Percentiles rank a stretch among this genome's conserved stretches.
Conservation (phyloP, 208 protist genomes). For the Trypanosoma cruzi region DNA sequence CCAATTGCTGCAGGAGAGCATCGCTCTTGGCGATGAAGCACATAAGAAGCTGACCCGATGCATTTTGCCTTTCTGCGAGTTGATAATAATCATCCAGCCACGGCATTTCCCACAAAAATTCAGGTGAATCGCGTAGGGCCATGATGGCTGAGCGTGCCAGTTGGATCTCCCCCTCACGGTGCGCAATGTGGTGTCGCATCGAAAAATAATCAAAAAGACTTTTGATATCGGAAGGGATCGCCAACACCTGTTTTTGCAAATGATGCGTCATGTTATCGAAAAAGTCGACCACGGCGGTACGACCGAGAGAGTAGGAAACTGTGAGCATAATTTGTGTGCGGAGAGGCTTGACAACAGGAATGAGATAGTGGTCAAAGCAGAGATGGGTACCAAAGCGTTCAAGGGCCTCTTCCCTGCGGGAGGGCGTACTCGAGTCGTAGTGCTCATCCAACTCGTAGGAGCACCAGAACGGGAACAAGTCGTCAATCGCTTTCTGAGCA, state of each 20-base stretch:
- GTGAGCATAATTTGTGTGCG: conserved; percentile 70
- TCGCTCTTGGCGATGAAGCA: conserved; percentile 71
- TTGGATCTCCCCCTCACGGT: conserved; percentile 60
- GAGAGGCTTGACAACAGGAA: conserved; percentile 40
- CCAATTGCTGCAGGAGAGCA: conserved; percentile 65
- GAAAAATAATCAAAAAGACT: conserved; percentile 75
- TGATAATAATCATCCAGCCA: conserved; percentile 70
- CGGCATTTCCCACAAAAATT: conserved; percentile 77
- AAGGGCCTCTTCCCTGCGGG: conserved; percentile 36
- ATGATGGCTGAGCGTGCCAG: conserved; percentile 55
- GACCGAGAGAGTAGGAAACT: conserved; percentile 60
- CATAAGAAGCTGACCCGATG: conserved; percentile 45
- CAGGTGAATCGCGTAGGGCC: conserved; percentile 55
- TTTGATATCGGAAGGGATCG: conserved; percentile 52
- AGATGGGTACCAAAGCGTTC: conserved; percentile 53
- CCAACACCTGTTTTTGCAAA: conserved; percentile 53
- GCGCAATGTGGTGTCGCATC: conserved; percentile 41
- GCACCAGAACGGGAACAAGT: conserved; percentile 71
- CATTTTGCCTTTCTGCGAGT: conserved; percentile 56
- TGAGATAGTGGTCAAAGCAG: conserved; percentile 78
- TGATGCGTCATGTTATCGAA: conserved; percentile 65
- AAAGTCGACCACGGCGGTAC: conserved; percentile 62
- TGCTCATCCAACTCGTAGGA: conserved; percentile 60
- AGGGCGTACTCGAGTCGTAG: conserved; percentile 21
- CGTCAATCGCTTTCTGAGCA: conserved; percentile 47